Conservation (phyloP, 805 yeast species). For the Cyberlindnera petersonii region DNA sequence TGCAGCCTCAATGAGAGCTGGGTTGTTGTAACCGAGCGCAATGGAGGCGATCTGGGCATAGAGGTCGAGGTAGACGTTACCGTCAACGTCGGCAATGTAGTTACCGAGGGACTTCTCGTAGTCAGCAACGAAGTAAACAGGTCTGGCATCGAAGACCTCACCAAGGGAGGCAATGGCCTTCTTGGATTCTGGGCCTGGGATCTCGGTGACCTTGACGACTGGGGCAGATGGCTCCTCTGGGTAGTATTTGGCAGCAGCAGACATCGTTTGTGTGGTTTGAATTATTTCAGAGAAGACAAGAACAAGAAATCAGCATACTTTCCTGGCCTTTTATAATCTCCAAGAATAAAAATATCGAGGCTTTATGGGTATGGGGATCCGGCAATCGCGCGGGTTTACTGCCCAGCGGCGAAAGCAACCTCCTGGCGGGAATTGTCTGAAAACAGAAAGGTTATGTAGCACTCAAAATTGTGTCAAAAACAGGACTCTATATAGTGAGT, state of each 20-base stretch:
- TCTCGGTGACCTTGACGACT: constrained; percentile 45
- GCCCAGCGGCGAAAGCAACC: not conserved
- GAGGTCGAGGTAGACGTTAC: constrained; percentile 67
- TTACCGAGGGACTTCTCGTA: constrained; percentile 73
- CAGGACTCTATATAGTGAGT: not conserved
- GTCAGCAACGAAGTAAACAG: constrained; percentile 73
- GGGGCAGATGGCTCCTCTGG: constrained; percentile 82
- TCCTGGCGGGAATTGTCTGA: not conserved
- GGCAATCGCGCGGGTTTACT: constrained; percentile 6
- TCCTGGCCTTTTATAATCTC: not conserved
- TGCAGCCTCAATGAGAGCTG: constrained; percentile 65
- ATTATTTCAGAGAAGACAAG: not conserved
- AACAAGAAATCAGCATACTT: not conserved
- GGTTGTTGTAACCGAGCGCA: constrained; percentile 83
- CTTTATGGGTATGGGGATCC: too few relatives aligned
- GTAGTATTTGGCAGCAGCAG: constrained; percentile 55
- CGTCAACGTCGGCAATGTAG: constrained; percentile 78
- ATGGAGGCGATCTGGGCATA: constrained; percentile 85
- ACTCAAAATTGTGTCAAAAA: constrained; percentile 1
- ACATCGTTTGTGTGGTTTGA: constrained; percentile 22
- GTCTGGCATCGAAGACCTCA: constrained; percentile 64
- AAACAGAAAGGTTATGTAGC: constrained; percentile 3
- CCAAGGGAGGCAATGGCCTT: constrained; percentile 50
- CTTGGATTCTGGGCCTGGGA: constrained; percentile 76
- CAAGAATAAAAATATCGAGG: too few relatives aligned